Evolutionary conservation across 306 rosid genomes (phyloP).

Genomic region (Mucuna pruriens): DNA sequence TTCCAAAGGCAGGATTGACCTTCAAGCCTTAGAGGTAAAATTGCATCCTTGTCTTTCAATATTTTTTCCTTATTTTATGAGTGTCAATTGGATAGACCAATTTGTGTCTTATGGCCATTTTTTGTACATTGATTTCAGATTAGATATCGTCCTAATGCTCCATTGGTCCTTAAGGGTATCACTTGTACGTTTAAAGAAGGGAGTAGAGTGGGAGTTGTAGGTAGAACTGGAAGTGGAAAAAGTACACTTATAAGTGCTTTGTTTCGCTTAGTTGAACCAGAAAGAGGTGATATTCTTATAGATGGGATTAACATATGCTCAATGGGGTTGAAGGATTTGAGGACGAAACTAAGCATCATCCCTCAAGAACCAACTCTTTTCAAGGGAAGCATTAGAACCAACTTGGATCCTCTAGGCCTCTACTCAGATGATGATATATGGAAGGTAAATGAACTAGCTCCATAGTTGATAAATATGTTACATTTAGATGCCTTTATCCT

Average conservation of each 20-base stretch:
- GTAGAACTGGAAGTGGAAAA: slow-evolving; percentile 90
- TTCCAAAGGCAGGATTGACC: slow-evolving; percentile 68
- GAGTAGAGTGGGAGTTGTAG: slow-evolving; percentile 78
- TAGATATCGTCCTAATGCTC: slow-evolving; percentile 68
- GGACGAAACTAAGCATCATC: slow-evolving; percentile 74
- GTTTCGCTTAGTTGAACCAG: slow-evolving; percentile 82
- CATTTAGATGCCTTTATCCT: not conserved
- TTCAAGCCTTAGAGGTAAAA: slow-evolving; percentile 61
- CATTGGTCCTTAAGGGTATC: slow-evolving; percentile 71
- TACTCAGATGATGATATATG: slow-evolving; percentile 82
- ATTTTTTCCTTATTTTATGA: not conserved
- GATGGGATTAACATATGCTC: slow-evolving; percentile 73
- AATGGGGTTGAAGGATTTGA: slow-evolving; percentile 76
- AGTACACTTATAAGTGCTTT: slow-evolving; percentile 80
- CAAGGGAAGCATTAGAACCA: slow-evolving; percentile 73
- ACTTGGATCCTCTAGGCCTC: slow-evolving; percentile 77
- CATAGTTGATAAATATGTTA: not conserved
- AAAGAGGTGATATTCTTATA: slow-evolving; percentile 57
- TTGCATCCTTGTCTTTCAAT: not conserved
- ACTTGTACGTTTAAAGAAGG: slow-evolving; percentile 74
- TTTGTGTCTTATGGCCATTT: not conserved
- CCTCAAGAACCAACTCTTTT: slow-evolving; percentile 93
- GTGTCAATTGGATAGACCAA: not conserved
- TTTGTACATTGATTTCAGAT: slow-evolving; percentile 51
- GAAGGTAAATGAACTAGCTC: slow-evolving; percentile 54